phyloP scores from a whole-genome alignment of 495 filamentous ascomycete genomes.

The Hypoxylon intermedium region DNA sequence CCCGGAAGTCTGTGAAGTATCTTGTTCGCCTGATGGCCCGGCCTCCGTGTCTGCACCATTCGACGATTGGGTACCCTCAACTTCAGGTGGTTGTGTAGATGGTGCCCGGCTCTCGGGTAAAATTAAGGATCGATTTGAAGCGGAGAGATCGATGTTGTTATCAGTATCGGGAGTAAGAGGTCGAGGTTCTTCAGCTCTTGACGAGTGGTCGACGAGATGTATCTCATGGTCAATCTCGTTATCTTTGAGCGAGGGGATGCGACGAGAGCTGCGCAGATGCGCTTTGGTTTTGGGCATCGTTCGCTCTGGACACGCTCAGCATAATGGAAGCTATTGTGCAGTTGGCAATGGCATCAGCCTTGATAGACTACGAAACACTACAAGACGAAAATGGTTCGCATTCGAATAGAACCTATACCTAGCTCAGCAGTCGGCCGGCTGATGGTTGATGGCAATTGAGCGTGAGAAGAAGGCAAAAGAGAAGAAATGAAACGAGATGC shows the following conservation, averaged over 20 bases:
- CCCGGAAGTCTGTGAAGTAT: conserved; percentile 11
- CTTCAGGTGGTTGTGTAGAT: conserved; percentile 24
- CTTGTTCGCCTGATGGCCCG: conserved; percentile 20
- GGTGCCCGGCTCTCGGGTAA: conserved; percentile 28
- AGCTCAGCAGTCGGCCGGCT: not conserved
- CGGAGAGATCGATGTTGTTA: conserved; percentile 9
- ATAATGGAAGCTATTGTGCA: conserved; percentile 29
- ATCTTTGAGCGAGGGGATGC: conserved; percentile 56
- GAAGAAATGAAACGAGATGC: not conserved
- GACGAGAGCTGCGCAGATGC: conserved; percentile 54
- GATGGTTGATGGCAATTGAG: not conserved
- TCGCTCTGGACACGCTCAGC: conserved; percentile 25
- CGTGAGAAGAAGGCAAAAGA: not conserved
- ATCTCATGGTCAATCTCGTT: conserved; percentile 70
- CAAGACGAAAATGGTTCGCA: not conserved
- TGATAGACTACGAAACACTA: conserved; percentile 6
- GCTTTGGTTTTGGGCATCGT: conserved; percentile 54
- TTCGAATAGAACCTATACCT: conserved; percentile 3
- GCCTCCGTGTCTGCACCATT: conserved; percentile 14
- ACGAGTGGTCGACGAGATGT: conserved; percentile 56
- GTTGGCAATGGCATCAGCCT: conserved; percentile 9
- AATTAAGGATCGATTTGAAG: conserved; percentile 27
- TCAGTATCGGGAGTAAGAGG: conserved; percentile 15
- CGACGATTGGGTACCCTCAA: conserved; percentile 14
- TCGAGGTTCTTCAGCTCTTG: conserved; percentile 32